A percentile compares a stretch with the other conserved stretches of the same genome.
Evolutionary conservation across 495 filamentous ascomycete genomes (phyloP).

Genomic region (Elaphomyces granulatus): DNA sequence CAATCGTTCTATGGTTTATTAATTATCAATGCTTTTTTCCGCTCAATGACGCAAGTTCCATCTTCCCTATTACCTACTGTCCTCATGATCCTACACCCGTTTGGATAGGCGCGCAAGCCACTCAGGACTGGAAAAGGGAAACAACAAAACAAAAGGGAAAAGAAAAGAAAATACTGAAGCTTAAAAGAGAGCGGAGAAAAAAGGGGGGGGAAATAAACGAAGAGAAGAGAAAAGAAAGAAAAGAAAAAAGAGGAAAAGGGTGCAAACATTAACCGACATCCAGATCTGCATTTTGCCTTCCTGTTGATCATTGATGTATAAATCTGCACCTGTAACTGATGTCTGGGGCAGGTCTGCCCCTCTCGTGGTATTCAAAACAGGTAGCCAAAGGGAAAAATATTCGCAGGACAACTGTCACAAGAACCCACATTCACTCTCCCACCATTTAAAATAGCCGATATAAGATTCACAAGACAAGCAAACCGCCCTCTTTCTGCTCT

Average conservation of each 20-base stretch:
- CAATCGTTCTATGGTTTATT: not conserved
- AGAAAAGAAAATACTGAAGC: too few relatives aligned
- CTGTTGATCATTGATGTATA: not conserved
- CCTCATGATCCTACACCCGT: too few relatives aligned
- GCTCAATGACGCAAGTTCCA: too few relatives aligned
- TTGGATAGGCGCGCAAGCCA: too few relatives aligned
- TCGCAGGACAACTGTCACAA: too few relatives aligned
- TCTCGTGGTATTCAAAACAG: constrained; percentile 2
- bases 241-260: not conserved
- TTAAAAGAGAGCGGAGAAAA: not conserved
- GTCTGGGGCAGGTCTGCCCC: constrained; percentile 1
- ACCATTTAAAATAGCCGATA: too few relatives aligned
- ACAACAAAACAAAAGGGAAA: too few relatives aligned
- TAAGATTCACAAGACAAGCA: too few relatives aligned
- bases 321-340: not conserved
- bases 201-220: not conserved
- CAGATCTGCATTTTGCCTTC: not conserved
- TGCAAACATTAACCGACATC: not conserved
- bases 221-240: not conserved
- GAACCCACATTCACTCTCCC: too few relatives aligned
- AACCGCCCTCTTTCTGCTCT: too few relatives aligned
- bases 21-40: not conserved
- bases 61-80: not conserved
- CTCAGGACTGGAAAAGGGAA: too few relatives aligned
- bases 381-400: too few relatives aligned